phyloP scores from a whole-genome alignment of 2,329 filamentous ascomycete species.

The Epichloe amarillans region DNA sequence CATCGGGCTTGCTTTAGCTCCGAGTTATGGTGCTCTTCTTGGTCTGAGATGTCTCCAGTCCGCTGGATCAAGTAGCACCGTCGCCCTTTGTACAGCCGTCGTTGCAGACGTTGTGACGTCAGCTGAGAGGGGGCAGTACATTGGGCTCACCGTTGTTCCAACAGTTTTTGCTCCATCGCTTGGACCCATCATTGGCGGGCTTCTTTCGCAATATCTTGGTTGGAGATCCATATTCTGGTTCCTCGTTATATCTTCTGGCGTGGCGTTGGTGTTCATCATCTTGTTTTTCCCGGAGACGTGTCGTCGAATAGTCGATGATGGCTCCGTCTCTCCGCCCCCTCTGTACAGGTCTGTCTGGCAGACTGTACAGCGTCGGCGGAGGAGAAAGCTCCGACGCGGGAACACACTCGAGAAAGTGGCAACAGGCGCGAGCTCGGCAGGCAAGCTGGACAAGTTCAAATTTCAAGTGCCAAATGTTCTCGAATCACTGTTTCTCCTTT shows the following conservation, averaged over 20 bases:
- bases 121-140: conserved; percentile 46
- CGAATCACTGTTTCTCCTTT: conserved; percentile 25
- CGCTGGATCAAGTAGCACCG: conserved; percentile 43
- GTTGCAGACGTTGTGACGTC: conserved; percentile 51
- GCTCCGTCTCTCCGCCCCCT: conserved; percentile 29
- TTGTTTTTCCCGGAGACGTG: conserved; percentile 43
- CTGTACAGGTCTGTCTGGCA: conserved; percentile 24
- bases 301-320: conserved; percentile 36
- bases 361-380: conserved; percentile 12
- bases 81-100: conserved; percentile 44
- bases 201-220: conserved; percentile 41
- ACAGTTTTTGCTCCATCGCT: conserved; percentile 34
- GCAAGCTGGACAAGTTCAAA: conserved; percentile 16
- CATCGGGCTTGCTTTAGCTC: conserved; percentile 37
- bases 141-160: conserved; percentile 38
- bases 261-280: conserved; percentile 28
- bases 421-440: conserved; percentile 6
- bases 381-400: neutral
- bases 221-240: conserved; percentile 54
- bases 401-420: neutral
- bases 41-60: conserved; percentile 43
- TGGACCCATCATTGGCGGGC: conserved; percentile 45
- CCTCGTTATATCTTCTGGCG: conserved; percentile 31
- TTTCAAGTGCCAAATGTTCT: conserved; percentile 29
- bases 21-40: conserved; percentile 35